A percentile compares a stretch with the other conserved stretches of the same genome.
Conservation (phyloP, 306 rosid species). For the Comarum palustre region DNA sequence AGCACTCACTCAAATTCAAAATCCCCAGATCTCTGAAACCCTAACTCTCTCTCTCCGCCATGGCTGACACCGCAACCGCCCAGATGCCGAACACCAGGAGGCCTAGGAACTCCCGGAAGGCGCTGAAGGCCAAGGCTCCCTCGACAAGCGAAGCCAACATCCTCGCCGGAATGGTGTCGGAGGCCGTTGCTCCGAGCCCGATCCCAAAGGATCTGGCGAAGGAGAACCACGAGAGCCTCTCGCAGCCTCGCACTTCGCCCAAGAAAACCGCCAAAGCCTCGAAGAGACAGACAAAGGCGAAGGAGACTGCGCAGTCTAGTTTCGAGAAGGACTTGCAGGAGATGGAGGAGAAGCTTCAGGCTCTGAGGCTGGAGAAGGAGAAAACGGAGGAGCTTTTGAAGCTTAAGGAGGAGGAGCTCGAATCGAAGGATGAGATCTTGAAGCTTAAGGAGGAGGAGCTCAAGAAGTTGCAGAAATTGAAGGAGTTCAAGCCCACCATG, state of each 20-base stretch:
- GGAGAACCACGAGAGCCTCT: conserved; percentile 44
- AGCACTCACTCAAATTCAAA: background rate
- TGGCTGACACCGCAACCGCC: conserved; percentile 52
- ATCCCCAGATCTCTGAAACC: conserved; percentile 1
- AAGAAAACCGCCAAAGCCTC: conserved; percentile 48
- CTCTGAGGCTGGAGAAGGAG: conserved; percentile 69
- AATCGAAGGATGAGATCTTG: conserved; percentile 57
- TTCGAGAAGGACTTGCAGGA: conserved; percentile 72
- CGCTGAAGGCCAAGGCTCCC: conserved; percentile 62
- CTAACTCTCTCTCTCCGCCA: conserved; percentile 22
- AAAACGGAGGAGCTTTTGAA: conserved; percentile 74
- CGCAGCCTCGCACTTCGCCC: conserved; percentile 40
- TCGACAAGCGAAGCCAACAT: conserved; percentile 36
- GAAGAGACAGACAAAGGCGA: conserved; percentile 48
- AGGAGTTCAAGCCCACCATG: conserved; percentile 89
- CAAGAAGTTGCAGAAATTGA: conserved; percentile 72
- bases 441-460: conserved; percentile 78
- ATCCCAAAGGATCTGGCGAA: conserved; percentile 17
- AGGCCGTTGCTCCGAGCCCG: conserved; percentile 22
- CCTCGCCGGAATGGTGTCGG: conserved; percentile 26
- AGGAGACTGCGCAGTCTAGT: conserved; percentile 14
- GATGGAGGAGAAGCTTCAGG: conserved; percentile 68
- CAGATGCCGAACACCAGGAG: conserved; percentile 39
- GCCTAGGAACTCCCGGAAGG: conserved; percentile 39
- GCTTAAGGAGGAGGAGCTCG: conserved; percentile 74